Base-by-base conservation (phyloP, 768 basidiomycete genomes). In the Mycena crocata region DNA sequence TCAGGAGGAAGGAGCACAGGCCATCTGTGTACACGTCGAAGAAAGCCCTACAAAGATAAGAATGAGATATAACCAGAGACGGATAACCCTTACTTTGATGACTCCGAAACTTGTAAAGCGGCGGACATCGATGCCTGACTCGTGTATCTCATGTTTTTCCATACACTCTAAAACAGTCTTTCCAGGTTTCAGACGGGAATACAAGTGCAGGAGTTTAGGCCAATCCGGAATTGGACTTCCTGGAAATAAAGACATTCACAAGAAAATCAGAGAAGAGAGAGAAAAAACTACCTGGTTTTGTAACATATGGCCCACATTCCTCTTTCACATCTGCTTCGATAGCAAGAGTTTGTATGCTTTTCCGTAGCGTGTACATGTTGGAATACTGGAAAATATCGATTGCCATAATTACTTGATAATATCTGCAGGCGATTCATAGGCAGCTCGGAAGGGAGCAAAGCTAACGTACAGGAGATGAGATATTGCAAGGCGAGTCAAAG, bases 371-470 rank as follows among this genome's bases (percentile, higher is more conserved):
- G 75, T 99, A 99, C 90, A 97, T 95, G 77, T 99, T 99, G 19
- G 95, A 95, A 77, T 92, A 97, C 77, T 98, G 96, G 77, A 99
- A 99, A 46, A 99, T 94, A 80, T 99, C 98, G 59, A 96, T 89
- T 68, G 90, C 93, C 93, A 99, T 95, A 69, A 98, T 90, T 44
- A 96, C 95, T 80, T 98, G 95, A 76, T 99, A 98, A 74, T 95
- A 98, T 46, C 95, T 96, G 48, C 21, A 62, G 4, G 24, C 26
- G 28, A 46, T 39, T 60, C 34, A 49, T 45, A 39, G 40, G n/a
- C 31, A 23, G 57, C 8, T 30, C 10, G 34, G 49, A 48, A 19
- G 31, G 30, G 30, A 45, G 26, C 14, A 24, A 28, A 37, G 30
- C 59, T 15, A 45, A 23, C 92, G 80, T 71, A 98, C 95, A 99